These are phyloP conservation scores for Clonostachys rhizophaga DNA, from an alignment of 2,329 filamentous ascomycete species.

Conservation along the genomic window DNA sequence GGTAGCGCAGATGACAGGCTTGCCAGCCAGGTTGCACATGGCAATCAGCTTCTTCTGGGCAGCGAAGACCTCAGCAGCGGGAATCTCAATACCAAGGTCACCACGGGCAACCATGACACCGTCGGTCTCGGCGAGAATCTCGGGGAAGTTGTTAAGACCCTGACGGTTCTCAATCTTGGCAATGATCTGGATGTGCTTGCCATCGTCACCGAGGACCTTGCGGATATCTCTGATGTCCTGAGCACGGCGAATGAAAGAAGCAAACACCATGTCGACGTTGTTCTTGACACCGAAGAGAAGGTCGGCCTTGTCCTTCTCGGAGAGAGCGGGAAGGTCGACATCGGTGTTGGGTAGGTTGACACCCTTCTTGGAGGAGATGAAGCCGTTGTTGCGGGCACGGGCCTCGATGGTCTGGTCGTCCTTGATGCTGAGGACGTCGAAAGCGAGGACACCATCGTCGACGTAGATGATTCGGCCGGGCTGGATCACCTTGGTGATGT, in stretches of 20 bases:
- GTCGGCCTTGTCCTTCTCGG: conserved; percentile 96
- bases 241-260: conserved; percentile 93
- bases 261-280: conserved; percentile 98
- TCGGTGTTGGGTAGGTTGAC: conserved; percentile 99
- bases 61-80: conserved; percentile 96
- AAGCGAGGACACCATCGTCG: conserved; percentile 95
- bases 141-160: conserved; percentile 98
- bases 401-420: conserved; percentile 87
- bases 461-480: conserved; percentile 93
- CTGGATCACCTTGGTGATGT: conserved; percentile 97
- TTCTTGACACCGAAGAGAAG: conserved; percentile 97
- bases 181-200: conserved; percentile 97
- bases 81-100: conserved; percentile 94
- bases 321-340: conserved; percentile 94
- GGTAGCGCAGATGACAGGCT: conserved; percentile 97
- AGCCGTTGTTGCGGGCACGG: conserved; percentile 92
- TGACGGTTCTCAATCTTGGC: conserved; percentile 99
- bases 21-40: conserved; percentile 99
- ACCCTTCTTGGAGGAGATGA: conserved; percentile 98
- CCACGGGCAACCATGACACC: conserved; percentile 99
- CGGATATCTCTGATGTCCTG: conserved; percentile 93
- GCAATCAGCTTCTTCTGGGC: conserved; percentile 99
- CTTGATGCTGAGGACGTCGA: conserved; percentile 83
- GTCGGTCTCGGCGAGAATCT: conserved; percentile 93
- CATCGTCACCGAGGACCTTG: conserved; percentile 82